Conservation (phyloP, 2,329 filamentous ascomycete species). For the Paraphaeosphaeria sporulosa region DNA sequence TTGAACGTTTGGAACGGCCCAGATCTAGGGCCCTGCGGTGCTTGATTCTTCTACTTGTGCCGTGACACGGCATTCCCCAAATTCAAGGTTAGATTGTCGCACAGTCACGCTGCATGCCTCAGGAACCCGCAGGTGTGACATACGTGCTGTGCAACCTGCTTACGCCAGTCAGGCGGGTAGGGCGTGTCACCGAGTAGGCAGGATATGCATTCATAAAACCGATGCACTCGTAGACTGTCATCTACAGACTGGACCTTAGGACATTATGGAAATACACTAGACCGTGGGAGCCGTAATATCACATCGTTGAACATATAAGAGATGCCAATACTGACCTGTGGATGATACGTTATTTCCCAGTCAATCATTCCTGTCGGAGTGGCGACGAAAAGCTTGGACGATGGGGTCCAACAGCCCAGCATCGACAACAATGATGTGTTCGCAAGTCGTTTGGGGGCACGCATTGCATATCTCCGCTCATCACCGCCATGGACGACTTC, state of each 20-base stretch:
- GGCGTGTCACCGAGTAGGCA: too few species aligned
- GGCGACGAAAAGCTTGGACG: neutral
- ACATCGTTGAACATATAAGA: neutral
- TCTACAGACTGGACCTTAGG: neutral
- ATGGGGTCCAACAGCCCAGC: neutral
- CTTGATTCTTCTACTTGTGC: neutral
- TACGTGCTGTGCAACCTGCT: neutral
- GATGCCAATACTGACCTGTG: neutral
- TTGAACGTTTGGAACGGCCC: neutral
- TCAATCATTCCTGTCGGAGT: neutral
- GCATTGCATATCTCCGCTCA: neutral
- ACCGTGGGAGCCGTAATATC: too few species aligned
- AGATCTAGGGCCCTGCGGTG: neutral
- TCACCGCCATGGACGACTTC: neutral
- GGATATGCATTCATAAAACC: too few species aligned
- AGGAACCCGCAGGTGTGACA: slow-evolving; percentile 4
- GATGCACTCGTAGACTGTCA: neutral
- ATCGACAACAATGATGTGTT: neutral
- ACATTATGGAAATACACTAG: too few species aligned
- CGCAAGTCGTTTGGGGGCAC: neutral
- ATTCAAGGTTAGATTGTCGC: neutral
- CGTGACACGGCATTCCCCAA: neutral
- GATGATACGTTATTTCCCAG: neutral
- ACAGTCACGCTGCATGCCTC: slow-evolving; percentile 7
- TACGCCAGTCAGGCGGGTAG: neutral